Evolutionary conservation across 2,329 filamentous ascomycete species (phyloP).

Genomic region (Dactylellina drechsleri): DNA sequence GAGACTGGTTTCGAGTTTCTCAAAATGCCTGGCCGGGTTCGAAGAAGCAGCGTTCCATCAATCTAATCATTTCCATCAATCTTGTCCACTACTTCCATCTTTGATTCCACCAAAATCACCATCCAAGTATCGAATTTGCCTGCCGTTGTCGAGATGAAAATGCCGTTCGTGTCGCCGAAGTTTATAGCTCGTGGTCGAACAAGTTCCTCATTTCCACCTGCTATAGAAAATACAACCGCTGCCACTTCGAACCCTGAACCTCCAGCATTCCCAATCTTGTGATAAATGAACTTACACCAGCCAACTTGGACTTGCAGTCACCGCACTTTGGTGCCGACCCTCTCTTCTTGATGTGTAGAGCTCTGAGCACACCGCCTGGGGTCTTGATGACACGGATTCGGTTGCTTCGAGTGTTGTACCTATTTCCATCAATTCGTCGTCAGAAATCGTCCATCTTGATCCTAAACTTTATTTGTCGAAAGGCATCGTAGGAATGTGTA

Average conservation of each 20-base stretch:
- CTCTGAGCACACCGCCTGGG: conserved; percentile 91
- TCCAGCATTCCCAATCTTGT: background rate
- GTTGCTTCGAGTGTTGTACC: conserved; percentile 99
- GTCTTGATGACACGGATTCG: conserved; percentile 96
- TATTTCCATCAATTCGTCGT: conserved; percentile 60
- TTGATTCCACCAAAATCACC: too few species aligned
- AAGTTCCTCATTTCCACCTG: too few species aligned
- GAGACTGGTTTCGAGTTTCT: background rate
- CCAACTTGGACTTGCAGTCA: conserved; percentile 97
- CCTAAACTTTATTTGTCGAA: conserved; percentile 4
- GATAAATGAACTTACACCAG: conserved; percentile 80
- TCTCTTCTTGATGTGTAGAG: conserved; percentile 99
- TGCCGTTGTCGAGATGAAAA: too few species aligned
- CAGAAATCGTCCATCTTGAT: conserved; percentile 50
- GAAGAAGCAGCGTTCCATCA: conserved; percentile 2
- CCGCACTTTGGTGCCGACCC: conserved; percentile 98
- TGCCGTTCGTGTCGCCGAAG: too few species aligned
- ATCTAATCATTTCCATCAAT: background rate
- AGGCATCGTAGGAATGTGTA: conserved; percentile 24
- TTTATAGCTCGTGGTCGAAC: too few species aligned
- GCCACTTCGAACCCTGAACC: conserved; percentile 52
- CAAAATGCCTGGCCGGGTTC: background rate
- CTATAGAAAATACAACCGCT: conserved; percentile 9
- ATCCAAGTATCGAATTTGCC: too few species aligned
- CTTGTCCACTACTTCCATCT: background rate